Percentiles rank a stretch among this genome's conserved stretches.
These are phyloP conservation scores for Hygrocybe coccinea DNA, from an alignment of 768 basidiomycete species.

Conservation along the genomic window DNA sequence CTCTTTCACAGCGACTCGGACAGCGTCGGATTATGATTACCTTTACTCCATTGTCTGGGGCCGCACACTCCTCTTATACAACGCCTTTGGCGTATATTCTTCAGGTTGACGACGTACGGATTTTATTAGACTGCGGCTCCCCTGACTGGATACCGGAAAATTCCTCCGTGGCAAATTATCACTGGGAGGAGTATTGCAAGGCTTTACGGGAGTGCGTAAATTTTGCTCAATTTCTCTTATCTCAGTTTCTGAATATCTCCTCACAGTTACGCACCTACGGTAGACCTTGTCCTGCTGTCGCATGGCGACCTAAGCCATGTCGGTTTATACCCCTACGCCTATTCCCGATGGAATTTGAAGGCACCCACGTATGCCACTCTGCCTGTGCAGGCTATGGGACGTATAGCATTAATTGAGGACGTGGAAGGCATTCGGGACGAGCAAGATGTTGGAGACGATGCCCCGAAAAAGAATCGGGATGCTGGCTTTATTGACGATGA, in stretches of 20 bases:
- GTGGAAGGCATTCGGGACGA: constrained; percentile 76
- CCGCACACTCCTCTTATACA: constrained; percentile 61
- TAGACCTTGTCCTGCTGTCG: constrained; percentile 90
- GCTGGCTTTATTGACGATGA: constrained; percentile 25
- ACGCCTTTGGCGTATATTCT: constrained; percentile 79
- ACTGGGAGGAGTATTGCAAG: constrained; percentile 64
- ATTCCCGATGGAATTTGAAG: constrained; percentile 78
- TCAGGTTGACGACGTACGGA: constrained; percentile 88
- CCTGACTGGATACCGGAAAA: constrained; percentile 76
- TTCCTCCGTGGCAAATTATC: constrained; percentile 35
- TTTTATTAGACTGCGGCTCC: constrained; percentile 93
- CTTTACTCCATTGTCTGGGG: constrained; percentile 85
- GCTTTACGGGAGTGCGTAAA: constrained; percentile 59
- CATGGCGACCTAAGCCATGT: constrained; percentile 88
- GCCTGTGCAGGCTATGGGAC: constrained; percentile 92
- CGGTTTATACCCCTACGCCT: constrained; percentile 90
- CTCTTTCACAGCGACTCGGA: not conserved
- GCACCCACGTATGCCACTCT: constrained; percentile 93
- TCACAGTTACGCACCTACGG: constrained; percentile 64
- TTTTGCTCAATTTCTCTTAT: not conserved
- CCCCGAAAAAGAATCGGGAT: constrained; percentile 22
- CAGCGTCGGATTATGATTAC: constrained; percentile 78
- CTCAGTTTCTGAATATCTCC: not conserved
- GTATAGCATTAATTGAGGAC: constrained; percentile 87
- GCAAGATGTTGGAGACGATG: constrained; percentile 55